These are phyloP conservation scores for Vachellia collinsii DNA, from an alignment of 306 rosid species.

Conservation along the genomic window DNA sequence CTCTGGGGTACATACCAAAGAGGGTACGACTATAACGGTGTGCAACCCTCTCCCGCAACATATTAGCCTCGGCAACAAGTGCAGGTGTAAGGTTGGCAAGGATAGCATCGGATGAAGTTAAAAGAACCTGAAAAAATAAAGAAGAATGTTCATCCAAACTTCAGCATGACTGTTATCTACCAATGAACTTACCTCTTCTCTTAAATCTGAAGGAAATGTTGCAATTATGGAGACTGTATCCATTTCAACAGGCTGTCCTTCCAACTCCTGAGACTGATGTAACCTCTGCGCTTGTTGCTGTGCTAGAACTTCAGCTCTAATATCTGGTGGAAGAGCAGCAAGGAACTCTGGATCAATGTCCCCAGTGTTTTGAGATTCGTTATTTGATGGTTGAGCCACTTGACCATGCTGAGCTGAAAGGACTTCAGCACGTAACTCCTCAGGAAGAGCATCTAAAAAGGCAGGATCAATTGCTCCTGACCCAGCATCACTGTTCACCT, in stretches of 20 bases:
- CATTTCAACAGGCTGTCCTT: conserved; percentile 99
- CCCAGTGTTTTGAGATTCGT: conserved; percentile 70
- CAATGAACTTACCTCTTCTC: conserved; percentile 77
- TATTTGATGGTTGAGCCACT: conserved; percentile 74
- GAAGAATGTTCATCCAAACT: neutral
- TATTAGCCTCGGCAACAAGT: conserved; percentile 95
- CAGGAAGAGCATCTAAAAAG: conserved; percentile 96
- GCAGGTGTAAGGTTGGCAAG: conserved; percentile 97
- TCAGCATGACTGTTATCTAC: conserved; percentile 1
- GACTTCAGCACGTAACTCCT: conserved; percentile 95
- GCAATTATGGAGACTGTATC: conserved; percentile 98
- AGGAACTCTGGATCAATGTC: conserved; percentile 99
- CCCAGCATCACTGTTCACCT: conserved; percentile 69
- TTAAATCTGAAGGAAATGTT: conserved; percentile 91
- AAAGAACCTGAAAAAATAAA: conserved; percentile 67
- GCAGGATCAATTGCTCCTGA: conserved; percentile 96
- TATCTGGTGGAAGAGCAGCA: conserved; percentile 97
- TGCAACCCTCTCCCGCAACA: conserved; percentile 96
- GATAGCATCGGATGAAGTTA: conserved; percentile 94
- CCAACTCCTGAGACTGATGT: conserved; percentile 94
- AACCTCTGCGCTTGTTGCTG: conserved; percentile 96
- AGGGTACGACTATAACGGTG: conserved; percentile 88
- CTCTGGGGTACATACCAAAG: conserved; percentile 91
- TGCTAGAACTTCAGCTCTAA: conserved; percentile 96
- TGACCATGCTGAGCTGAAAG: conserved; percentile 95